These are phyloP conservation scores for Blastobotrys aristatus DNA, from an alignment of 1,139 yeast genomes.

Conservation along the genomic window DNA sequence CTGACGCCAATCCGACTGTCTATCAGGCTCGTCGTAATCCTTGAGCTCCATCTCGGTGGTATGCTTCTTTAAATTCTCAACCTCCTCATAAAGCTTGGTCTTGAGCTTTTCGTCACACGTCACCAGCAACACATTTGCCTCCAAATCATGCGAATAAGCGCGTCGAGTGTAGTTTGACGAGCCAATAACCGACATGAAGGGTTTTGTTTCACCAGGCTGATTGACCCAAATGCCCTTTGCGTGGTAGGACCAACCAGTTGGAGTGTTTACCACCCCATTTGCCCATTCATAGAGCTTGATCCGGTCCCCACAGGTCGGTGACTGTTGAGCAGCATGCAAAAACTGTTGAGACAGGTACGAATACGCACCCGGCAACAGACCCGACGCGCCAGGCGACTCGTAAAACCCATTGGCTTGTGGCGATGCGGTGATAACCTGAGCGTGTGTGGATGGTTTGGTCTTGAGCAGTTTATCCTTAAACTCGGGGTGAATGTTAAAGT, in stretches of 20 bases:
- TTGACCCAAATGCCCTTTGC: constrained; percentile 96
- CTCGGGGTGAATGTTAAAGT: constrained; percentile 83
- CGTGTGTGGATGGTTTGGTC: constrained; percentile 48
- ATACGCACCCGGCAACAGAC: constrained; percentile 83
- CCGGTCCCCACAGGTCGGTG: constrained; percentile 39
- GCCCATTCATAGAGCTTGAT: constrained; percentile 78
- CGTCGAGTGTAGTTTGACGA: constrained; percentile 91
- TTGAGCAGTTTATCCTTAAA: constrained; percentile 57
- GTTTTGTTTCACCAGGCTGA: constrained; percentile 46
- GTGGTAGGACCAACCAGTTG: constrained; percentile 94
- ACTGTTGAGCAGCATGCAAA: constrained; percentile 45
- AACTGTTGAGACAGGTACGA: constrained; percentile 69
- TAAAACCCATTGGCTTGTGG: constrained; percentile 91
- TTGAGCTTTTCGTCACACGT: constrained; percentile 64
- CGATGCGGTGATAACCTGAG: constrained; percentile 81
- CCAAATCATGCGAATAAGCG: constrained; percentile 83
- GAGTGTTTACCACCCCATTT: constrained; percentile 74
- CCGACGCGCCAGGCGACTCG: constrained; percentile 75
- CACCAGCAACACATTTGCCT: constrained; percentile 73
- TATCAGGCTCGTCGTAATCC: constrained; percentile 58
- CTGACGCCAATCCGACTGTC: constrained; percentile 61
- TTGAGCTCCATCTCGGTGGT: constrained; percentile 48
- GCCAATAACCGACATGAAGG: constrained; percentile 78
- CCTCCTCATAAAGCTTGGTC: constrained; percentile 53
- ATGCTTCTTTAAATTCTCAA: constrained; percentile 53